phyloP scores from a whole-genome alignment of 2,329 filamentous ascomycete species.

The Karstenula rhodostoma region DNA sequence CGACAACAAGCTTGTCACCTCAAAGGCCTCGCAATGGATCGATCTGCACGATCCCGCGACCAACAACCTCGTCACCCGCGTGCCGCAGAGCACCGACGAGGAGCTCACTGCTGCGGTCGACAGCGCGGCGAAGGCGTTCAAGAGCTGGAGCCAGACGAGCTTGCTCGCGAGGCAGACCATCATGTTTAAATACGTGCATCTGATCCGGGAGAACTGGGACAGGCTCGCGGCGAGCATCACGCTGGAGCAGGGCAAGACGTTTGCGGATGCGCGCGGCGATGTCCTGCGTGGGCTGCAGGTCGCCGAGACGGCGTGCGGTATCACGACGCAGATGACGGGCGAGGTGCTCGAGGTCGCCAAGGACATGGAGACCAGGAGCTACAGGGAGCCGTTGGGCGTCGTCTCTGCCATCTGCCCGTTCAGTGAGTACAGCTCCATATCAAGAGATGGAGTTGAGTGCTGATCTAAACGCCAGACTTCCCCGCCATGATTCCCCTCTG shows the following conservation, averaged over 20 bases:
- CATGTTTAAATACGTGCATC: slow-evolving; percentile 84
- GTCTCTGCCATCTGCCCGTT: slow-evolving; percentile 88
- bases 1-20: slow-evolving; percentile 79
- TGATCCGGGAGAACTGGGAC: slow-evolving; percentile 87
- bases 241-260: slow-evolving; percentile 87
- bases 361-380: slow-evolving; percentile 88
- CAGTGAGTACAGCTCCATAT: slow-evolving; percentile 61
- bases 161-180: slow-evolving; percentile 80
- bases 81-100: slow-evolving; percentile 80
- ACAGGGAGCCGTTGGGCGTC: slow-evolving; percentile 82
- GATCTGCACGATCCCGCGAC: slow-evolving; percentile 84
- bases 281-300: slow-evolving; percentile 85
- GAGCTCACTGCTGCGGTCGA: slow-evolving; percentile 79
- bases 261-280: slow-evolving; percentile 82
- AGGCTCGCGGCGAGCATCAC: slow-evolving; percentile 84
- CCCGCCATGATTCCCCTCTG: slow-evolving; percentile 93
- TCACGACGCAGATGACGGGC: slow-evolving; percentile 82
- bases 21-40: slow-evolving; percentile 75
- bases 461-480: slow-evolving; percentile 68
- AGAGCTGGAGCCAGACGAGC: slow-evolving; percentile 75
- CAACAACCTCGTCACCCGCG: slow-evolving; percentile 83
- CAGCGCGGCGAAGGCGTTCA: slow-evolving; percentile 78
- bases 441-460: slow-evolving; percentile 14
- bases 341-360: slow-evolving; percentile 86
- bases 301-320: slow-evolving; percentile 81